Evolutionary conservation across 2,329 filamentous ascomycete genomes (phyloP).

Genomic region (Fusarium coffeatum): DNA sequence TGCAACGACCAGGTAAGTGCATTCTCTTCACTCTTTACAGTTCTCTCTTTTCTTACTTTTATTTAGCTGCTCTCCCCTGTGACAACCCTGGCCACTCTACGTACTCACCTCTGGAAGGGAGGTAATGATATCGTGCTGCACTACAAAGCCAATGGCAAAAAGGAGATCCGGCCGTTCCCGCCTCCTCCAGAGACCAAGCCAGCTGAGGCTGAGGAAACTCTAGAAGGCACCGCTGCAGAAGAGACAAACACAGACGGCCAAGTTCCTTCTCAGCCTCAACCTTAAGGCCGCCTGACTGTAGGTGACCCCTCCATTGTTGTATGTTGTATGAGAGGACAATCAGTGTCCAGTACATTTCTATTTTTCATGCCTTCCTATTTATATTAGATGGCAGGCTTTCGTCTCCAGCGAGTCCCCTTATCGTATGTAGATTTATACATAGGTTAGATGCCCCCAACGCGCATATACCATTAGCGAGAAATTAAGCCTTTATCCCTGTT

Average conservation of each 20-base stretch:
- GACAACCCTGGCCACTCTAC: slow-evolving; percentile 94
- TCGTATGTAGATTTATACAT: slow-evolving; percentile 44
- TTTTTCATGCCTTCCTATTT: slow-evolving; percentile 10
- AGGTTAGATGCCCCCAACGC: slow-evolving; percentile 34
- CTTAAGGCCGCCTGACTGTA: slow-evolving; percentile 27
- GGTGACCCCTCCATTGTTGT: not conserved
- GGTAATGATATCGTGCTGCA: slow-evolving; percentile 91
- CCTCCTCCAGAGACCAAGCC: slow-evolving; percentile 34
- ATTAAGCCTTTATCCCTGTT: slow-evolving; percentile 29
- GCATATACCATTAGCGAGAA: slow-evolving; percentile 44
- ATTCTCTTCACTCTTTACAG: not conserved
- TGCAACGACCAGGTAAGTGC: slow-evolving; percentile 86
- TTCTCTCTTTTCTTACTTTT: slow-evolving; percentile 15
- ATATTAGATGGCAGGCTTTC: slow-evolving; percentile 23
- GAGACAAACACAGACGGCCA: slow-evolving; percentile 33
- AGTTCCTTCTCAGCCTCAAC: slow-evolving; percentile 10
- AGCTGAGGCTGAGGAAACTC: slow-evolving; percentile 37
- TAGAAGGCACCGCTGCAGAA: slow-evolving; percentile 30
- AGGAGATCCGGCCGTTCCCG: slow-evolving; percentile 63
- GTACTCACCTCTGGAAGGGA: slow-evolving; percentile 92
- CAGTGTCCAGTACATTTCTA: not conserved
- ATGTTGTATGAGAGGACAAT: slow-evolving; percentile 5
- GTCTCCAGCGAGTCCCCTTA: slow-evolving; percentile 32
- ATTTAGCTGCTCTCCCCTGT: slow-evolving; percentile 74
- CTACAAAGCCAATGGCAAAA: slow-evolving; percentile 93